These are phyloP conservation scores for Vanrija sp. DNA, from an alignment of 1,284 basidiomycete species.

Conservation along the genomic window DNA sequence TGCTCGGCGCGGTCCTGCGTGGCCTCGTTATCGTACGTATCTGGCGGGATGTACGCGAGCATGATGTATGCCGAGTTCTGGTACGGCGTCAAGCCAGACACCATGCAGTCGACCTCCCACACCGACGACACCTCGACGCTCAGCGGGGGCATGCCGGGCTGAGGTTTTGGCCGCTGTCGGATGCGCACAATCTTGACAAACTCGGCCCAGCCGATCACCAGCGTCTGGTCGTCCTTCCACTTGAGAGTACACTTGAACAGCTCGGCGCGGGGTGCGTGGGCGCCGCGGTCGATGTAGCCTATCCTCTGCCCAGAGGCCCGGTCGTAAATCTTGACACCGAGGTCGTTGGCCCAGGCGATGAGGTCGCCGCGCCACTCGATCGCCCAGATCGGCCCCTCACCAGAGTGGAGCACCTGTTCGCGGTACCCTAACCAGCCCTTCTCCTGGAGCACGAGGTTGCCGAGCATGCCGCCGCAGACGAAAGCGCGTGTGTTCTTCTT, in stretches of 20 bases:
- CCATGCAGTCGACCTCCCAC: conserved; percentile 93
- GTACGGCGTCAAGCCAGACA: conserved; percentile 85
- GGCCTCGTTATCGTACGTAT: conserved; percentile 57
- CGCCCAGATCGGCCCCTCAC: conserved; percentile 93
- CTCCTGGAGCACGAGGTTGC: conserved; percentile 78
- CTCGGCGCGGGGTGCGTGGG: conserved; percentile 80
- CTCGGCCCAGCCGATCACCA: conserved; percentile 93
- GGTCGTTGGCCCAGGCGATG: conserved; percentile 95
- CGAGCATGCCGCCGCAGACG: conserved; percentile 90
- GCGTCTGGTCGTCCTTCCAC: conserved; percentile 87
- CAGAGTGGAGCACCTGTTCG: conserved; percentile 77
- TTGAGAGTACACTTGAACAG: conserved; percentile 85
- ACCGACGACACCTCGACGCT: conserved; percentile 81
- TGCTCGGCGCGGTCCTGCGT: conserved; percentile 67
- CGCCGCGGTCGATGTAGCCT: conserved; percentile 77
- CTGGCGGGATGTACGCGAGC: conserved; percentile 63
- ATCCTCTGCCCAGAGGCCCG: conserved; percentile 72
- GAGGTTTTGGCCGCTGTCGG: conserved; percentile 55
- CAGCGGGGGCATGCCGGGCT: conserved; percentile 35
- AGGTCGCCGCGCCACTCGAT: conserved; percentile 78
- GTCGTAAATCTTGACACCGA: conserved; percentile 93
- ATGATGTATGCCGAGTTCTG: conserved; percentile 66
- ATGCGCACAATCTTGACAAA: conserved; percentile 86
- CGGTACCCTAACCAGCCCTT: conserved; percentile 97
- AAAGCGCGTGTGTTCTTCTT: conserved; percentile 77